These are phyloP conservation scores for Paradendryphiella salina DNA, from an alignment of 2,329 filamentous ascomycete genomes.

Conservation along the genomic window DNA sequence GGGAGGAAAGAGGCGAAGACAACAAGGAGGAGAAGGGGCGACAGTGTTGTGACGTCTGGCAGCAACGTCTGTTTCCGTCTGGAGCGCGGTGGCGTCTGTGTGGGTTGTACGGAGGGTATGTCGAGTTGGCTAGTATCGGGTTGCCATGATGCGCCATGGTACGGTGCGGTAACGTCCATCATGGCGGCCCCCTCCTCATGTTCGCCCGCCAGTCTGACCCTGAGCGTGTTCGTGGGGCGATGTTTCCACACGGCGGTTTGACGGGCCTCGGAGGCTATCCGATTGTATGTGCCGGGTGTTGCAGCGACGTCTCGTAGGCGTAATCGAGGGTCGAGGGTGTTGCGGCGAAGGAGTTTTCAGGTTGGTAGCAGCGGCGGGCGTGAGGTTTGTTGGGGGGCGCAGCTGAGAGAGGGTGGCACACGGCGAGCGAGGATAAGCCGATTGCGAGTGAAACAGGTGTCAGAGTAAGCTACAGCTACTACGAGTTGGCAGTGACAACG, in stretches of 20 bases:
- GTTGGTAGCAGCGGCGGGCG: neutral
- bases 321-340: neutral
- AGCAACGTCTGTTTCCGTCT: slow-evolving; percentile 28
- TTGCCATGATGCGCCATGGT: slow-evolving; percentile 22
- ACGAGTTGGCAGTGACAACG: slow-evolving; percentile 26
- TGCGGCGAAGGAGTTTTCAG: neutral
- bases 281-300: slow-evolving; percentile 5
- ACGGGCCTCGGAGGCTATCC: neutral
- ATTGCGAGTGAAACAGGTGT: slow-evolving; percentile 24
- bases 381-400: neutral
- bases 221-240: neutral
- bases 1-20: slow-evolving; percentile 32
- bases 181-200: slow-evolving; percentile 34
- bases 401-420: slow-evolving; percentile 10
- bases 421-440: slow-evolving; percentile 23
- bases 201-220: slow-evolving; percentile 19
- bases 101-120: slow-evolving; percentile 34
- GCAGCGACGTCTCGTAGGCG: neutral
- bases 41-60: slow-evolving; percentile 12
- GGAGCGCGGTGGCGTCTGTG: slow-evolving; percentile 37
- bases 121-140: slow-evolving; percentile 21
- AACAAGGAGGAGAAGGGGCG: slow-evolving; percentile 33
- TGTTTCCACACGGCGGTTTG: neutral
- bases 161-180: slow-evolving; percentile 33
- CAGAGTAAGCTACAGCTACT: slow-evolving; percentile 16